Evolutionary conservation across 163 green algal genomes (phyloP).

Genomic region (Prototheca wickerhamii): DNA sequence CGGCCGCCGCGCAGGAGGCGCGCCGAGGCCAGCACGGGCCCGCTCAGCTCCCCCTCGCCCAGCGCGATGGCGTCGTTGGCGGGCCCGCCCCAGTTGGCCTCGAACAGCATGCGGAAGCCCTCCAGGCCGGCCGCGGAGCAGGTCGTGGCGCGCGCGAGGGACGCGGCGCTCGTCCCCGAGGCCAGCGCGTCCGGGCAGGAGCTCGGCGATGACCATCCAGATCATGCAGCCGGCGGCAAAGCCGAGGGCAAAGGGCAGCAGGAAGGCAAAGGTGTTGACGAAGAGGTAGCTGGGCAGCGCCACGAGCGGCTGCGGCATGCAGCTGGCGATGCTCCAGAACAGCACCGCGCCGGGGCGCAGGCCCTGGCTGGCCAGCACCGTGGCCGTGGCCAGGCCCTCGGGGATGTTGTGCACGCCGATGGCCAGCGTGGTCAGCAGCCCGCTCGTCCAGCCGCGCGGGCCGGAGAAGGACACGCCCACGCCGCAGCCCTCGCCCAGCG

Average conservation of each 20-base stretch:
- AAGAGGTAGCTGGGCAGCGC: constrained; percentile 90
- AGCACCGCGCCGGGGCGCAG: constrained; percentile 41
- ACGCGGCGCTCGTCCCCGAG: constrained; percentile 39
- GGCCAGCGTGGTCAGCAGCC: constrained; percentile 79
- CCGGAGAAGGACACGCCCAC: constrained; percentile 93
- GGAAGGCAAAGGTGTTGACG: constrained; percentile 73
- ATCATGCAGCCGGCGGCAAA: constrained; percentile 98
- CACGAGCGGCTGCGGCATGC: constrained; percentile 78
- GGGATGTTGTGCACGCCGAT: constrained; percentile 93
- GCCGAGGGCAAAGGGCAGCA: constrained; percentile 86
- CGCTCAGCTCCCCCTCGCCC: too few species aligned
- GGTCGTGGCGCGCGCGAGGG: constrained; percentile 68
- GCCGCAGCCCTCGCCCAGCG: constrained; percentile 87
- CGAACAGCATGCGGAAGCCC: constrained; percentile 60
- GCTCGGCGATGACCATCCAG: constrained; percentile 95
- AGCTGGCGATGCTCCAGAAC: constrained; percentile 71
- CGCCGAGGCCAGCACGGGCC: too few species aligned
- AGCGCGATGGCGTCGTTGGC: too few species aligned
- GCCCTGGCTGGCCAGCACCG: constrained; percentile 69
- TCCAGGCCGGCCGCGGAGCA: constrained; percentile 65
- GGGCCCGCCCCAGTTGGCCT: too few species aligned
- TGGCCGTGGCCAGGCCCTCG: constrained; percentile 89
- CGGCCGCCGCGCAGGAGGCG: constrained; percentile 3
- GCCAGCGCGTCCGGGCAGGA: constrained; percentile 90
- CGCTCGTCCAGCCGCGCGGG: constrained; percentile 64